Evolutionary conservation across 169 alveolate genomes (phyloP).

Genomic region (Plasmodium blacklocki): DNA sequence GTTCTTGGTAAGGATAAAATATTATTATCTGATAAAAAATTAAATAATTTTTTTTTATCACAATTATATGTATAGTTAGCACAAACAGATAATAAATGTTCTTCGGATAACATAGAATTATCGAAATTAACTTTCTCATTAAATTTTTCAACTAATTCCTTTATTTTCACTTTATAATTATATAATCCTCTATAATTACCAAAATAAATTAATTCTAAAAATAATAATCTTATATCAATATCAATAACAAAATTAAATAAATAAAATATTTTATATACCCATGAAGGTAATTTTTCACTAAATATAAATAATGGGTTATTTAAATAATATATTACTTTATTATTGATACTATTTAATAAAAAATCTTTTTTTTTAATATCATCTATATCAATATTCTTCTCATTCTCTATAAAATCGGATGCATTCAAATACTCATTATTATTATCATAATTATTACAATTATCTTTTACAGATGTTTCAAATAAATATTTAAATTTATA

Average conservation of each 20-base stretch:
- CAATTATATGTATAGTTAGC: constrained; percentile 67
- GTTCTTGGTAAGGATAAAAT: constrained; percentile 67
- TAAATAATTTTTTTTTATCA: constrained; percentile 66
- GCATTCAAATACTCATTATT: not conserved
- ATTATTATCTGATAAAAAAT: constrained; percentile 56
- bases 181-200: constrained; percentile 76
- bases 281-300: constrained; percentile 75
- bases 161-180: constrained; percentile 72
- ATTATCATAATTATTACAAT: not conserved
- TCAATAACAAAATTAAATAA: constrained; percentile 57
- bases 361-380: constrained; percentile 53
- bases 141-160: constrained; percentile 76
- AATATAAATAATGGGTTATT: constrained; percentile 68
- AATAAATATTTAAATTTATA: constrained; percentile 5
- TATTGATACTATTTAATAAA: constrained; percentile 58
- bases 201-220: constrained; percentile 63
- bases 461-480: not conserved
- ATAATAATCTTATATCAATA: constrained; percentile 65
- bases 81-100: constrained; percentile 73
- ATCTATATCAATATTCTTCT: not conserved
- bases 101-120: constrained; percentile 50
- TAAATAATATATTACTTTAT: constrained; percentile 65
- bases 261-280: constrained; percentile 73
- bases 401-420: not conserved
- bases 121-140: constrained; percentile 58